phyloP scores from a whole-genome alignment of 345 rosid genomes.

The Bruguiera sexangula region DNA sequence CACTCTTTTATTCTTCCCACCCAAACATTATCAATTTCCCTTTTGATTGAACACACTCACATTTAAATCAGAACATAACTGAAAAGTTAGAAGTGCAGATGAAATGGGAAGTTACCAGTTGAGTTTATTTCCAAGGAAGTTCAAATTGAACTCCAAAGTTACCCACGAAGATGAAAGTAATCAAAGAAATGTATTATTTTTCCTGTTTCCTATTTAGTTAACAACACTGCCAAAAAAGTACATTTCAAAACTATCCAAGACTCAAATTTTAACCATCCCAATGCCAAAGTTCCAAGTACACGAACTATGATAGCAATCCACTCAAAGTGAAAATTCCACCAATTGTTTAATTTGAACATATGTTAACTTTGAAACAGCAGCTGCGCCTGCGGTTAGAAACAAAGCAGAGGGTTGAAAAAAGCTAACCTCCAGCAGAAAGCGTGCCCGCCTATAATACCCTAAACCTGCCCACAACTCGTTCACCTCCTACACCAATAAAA shows the following conservation, averaged over 20 bases:
- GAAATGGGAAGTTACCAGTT: too few relatives aligned
- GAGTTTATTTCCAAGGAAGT: too few relatives aligned
- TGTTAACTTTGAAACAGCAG: neutral
- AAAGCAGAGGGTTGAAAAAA: neutral
- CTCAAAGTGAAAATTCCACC: neutral
- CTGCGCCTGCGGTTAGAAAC: neutral
- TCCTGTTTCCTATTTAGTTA: too few relatives aligned
- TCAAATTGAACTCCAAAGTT: too few relatives aligned
- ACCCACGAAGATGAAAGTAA: too few relatives aligned
- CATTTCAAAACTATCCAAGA: neutral
- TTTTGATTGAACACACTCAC: neutral
- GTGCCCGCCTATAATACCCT: conserved; percentile 89
- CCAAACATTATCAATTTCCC: neutral
- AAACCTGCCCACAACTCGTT: conserved; percentile 98
- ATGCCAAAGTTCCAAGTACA: neutral
- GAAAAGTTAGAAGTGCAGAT: too few relatives aligned
- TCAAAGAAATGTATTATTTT: neutral
- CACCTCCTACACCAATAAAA: conserved; percentile 60
- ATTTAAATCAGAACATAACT: neutral
- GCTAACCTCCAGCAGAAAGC: conserved; percentile 80
- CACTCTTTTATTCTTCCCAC: too few relatives aligned
- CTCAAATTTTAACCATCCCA: neutral
- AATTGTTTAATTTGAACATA: neutral
- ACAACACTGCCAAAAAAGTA: too few relatives aligned
- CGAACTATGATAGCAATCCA: neutral